Conservation (phyloP, 2,329 filamentous ascomycete species). For the Dactylellina drechsleri region DNA sequence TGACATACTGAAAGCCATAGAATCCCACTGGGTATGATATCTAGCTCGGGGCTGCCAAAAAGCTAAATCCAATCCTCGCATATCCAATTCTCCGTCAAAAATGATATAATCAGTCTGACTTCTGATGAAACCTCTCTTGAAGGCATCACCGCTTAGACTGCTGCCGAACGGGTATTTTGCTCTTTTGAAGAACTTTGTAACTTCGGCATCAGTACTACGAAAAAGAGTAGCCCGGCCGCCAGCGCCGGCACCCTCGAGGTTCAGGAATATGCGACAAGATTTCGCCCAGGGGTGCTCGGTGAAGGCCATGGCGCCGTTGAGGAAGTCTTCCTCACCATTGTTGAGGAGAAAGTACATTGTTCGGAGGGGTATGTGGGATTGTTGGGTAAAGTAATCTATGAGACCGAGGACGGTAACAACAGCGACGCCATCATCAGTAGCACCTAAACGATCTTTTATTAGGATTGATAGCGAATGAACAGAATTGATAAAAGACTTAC, state of each 20-base stretch:
- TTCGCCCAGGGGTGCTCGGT: slow-evolving; percentile 81
- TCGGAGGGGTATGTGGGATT: slow-evolving; percentile 67
- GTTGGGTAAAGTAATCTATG: slow-evolving; percentile 80
- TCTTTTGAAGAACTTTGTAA: slow-evolving; percentile 79
- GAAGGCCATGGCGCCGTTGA: slow-evolving; percentile 87
- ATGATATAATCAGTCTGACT: slow-evolving; percentile 92
- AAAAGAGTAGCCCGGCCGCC: slow-evolving; percentile 89
- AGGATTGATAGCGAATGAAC: not conserved
- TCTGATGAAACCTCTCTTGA: slow-evolving; percentile 78
- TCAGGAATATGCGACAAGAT: slow-evolving; percentile 82
- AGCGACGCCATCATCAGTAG: slow-evolving; percentile 92
- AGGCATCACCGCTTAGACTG: slow-evolving; percentile 84
- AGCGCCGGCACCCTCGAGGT: slow-evolving; percentile 92
- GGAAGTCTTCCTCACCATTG: slow-evolving; percentile 92
- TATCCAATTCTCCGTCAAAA: slow-evolving; percentile 78
- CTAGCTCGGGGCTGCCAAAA: slow-evolving; percentile 86
- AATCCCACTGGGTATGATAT: slow-evolving; percentile 93
- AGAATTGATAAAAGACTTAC: slow-evolving; percentile 37
- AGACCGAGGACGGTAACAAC: slow-evolving; percentile 87
- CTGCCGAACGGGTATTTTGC: slow-evolving; percentile 80
- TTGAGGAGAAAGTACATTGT: slow-evolving; percentile 86
- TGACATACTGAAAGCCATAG: slow-evolving; percentile 72
- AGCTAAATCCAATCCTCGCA: slow-evolving; percentile 89
- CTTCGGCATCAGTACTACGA: slow-evolving; percentile 84
- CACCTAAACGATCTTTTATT: slow-evolving; percentile 64